phyloP scores from a whole-genome alignment of 2,329 filamentous ascomycete genomes.

The Chrysosporium keratinophilum region DNA sequence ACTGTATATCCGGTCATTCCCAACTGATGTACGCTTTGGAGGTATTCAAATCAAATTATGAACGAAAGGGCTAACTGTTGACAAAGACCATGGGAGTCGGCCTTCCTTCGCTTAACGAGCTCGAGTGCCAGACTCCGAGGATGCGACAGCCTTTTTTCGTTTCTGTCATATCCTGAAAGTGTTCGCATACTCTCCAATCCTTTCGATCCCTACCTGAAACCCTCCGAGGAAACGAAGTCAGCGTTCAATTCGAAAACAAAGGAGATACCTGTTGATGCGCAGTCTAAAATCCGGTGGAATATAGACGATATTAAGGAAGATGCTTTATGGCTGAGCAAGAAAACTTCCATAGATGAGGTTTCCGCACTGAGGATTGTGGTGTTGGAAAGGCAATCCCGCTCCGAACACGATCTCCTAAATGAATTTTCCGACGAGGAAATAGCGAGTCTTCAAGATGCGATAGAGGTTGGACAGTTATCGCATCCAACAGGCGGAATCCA shows the following conservation, averaged over 20 bases:
- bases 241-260: slow-evolving; percentile 76
- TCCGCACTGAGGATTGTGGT: slow-evolving; percentile 69
- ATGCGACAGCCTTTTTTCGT: slow-evolving; percentile 52
- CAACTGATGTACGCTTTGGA: slow-evolving; percentile 56
- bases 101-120: slow-evolving; percentile 43
- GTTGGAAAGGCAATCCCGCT: slow-evolving; percentile 71
- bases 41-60: neutral
- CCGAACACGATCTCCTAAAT: slow-evolving; percentile 60
- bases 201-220: slow-evolving; percentile 54
- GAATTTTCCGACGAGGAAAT: slow-evolving; percentile 69
- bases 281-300: slow-evolving; percentile 56
- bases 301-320: slow-evolving; percentile 74
- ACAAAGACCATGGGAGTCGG: slow-evolving; percentile 50
- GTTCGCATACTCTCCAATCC: slow-evolving; percentile 58
- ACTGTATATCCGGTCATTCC: slow-evolving; percentile 70
- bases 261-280: slow-evolving; percentile 69
- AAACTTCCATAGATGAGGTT: slow-evolving; percentile 67
- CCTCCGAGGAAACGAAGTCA: slow-evolving; percentile 54
- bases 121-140: slow-evolving; percentile 38
- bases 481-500: slow-evolving; percentile 14
- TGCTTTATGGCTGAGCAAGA: slow-evolving; percentile 72
- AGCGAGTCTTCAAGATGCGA: slow-evolving; percentile 63
- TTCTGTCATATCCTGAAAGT: slow-evolving; percentile 61
- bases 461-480: slow-evolving; percentile 15
- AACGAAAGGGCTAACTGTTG: slow-evolving; percentile 21